Conservation (phyloP, 164 flowering plant species). For the Buxus sempervirens region DNA sequence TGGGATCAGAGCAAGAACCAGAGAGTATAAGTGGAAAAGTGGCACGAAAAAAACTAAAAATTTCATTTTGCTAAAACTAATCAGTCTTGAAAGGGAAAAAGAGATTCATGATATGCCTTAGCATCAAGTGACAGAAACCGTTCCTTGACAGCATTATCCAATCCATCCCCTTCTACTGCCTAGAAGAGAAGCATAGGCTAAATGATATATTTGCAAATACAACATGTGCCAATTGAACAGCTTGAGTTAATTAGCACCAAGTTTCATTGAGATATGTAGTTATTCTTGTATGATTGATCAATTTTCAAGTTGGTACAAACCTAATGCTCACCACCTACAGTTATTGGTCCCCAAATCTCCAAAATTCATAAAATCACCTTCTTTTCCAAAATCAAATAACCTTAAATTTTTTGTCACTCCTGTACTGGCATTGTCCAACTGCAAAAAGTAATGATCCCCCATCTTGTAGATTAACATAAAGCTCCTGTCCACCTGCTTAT, state of each 20-base stretch:
- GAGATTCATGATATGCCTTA: too few species aligned
- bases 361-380: neutral
- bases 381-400: neutral
- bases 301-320: neutral
- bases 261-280: neutral
- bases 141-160: neutral
- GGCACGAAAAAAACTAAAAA: neutral
- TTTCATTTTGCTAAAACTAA: too few species aligned
- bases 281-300: neutral
- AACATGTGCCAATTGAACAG: neutral
- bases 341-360: too few species aligned
- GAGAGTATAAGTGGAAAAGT: neutral
- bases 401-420: neutral
- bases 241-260: neutral
- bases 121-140: neutral
- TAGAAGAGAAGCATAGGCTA: neutral
- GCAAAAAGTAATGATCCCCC: neutral
- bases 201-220: neutral
- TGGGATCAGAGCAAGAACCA: neutral
- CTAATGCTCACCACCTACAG: too few species aligned
- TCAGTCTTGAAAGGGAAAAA: neutral
- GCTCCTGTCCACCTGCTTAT: neutral
- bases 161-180: neutral
- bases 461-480: neutral
- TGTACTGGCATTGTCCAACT: neutral